Evolutionary conservation across 2,329 filamentous ascomycete genomes (phyloP), one percentile per base, ranked within the genome.

Genomic region (Ophiosphaerella herpotricha): DNA sequence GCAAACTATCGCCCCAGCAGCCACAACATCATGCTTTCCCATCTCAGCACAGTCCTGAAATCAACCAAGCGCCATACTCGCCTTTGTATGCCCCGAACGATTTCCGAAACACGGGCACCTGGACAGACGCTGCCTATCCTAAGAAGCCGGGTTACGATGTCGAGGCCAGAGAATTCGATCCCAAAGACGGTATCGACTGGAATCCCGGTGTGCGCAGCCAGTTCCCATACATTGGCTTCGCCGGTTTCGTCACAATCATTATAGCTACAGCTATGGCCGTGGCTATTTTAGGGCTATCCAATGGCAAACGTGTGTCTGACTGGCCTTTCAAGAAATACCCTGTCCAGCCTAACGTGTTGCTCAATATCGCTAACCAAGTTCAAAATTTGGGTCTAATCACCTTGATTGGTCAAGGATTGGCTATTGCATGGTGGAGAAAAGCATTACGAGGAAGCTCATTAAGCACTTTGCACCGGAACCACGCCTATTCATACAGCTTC

Each of bases 341-440:
- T 12, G 45, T 58, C n/a, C 57, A 62, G 31, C 62, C 60, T 36
- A 65, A 65, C 53, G 62, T 64, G 12, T 38, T 65, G 13, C 58
- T 65, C 46, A 65, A 65, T 43, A 54, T 65, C 14, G 60, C 60
- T 2, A 63, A 65, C 18, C 62, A 65, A 39, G 49, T 65, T 8
- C 57, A 62, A 12, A 65, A 65, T 32, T 43, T 65, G 2, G 58
- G 62, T 2, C 34, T 65, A 4, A 54, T 65, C 21, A 64, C 60
- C 3, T 37, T 63, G 42, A 53, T 65, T 21, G 58, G 38, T 18
- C 62, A 64, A 39, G 62, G 60, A 16, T 42, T 65, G 14, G 60
- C 60, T n/a, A 63, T 65, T 13, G 60, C 60, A 4, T 65, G 60
- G 62, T 65, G 62, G 62, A 46, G 62, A 34, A 65, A 59, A 37